Evolutionary conservation across 768 basidiomycete species (phyloP).

Genomic region (Rhodotorula kratochvilovae): DNA sequence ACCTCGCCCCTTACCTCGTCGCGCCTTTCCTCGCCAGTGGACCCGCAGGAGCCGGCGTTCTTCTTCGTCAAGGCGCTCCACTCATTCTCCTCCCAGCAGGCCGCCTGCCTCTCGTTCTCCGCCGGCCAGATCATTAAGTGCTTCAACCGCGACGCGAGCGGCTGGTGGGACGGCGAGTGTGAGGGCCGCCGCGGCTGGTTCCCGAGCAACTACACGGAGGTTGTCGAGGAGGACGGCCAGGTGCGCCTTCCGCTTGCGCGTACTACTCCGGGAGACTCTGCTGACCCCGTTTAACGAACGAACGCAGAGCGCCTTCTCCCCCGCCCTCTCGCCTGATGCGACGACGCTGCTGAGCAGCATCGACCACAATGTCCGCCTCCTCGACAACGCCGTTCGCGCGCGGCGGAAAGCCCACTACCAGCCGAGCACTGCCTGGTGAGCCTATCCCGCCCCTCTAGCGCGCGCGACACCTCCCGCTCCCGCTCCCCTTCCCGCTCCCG

Average conservation of each 20-base stretch:
- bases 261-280: too few relatives aligned
- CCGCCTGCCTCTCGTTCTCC: conserved; percentile 70
- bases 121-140: conserved; percentile 89
- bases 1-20: too few relatives aligned
- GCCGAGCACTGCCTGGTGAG: conserved; percentile 76
- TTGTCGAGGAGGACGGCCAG: conserved; percentile 19
- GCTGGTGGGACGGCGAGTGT: conserved; percentile 96
- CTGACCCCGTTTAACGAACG: not conserved
- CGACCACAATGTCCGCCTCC: conserved; percentile 73
- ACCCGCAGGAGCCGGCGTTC: not conserved
- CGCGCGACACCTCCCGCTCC: not conserved
- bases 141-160: conserved; percentile 75
- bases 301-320: not conserved
- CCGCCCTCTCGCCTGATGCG: not conserved
- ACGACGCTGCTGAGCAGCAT: conserved; percentile 66
- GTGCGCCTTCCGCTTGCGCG: too few relatives aligned
- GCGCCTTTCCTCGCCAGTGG: not conserved
- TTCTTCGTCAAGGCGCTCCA: conserved; percentile 30
- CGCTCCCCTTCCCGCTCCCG: not conserved
- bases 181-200: conserved; percentile 69
- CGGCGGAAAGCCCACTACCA: conserved; percentile 78
- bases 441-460: not conserved
- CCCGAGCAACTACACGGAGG: conserved; percentile 79
- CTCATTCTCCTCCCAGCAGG: conserved; percentile 26
- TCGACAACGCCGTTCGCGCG: conserved; percentile 77